Base-by-base conservation (phyloP, 148 eudicot species). In the Beta vulgaris region DNA sequence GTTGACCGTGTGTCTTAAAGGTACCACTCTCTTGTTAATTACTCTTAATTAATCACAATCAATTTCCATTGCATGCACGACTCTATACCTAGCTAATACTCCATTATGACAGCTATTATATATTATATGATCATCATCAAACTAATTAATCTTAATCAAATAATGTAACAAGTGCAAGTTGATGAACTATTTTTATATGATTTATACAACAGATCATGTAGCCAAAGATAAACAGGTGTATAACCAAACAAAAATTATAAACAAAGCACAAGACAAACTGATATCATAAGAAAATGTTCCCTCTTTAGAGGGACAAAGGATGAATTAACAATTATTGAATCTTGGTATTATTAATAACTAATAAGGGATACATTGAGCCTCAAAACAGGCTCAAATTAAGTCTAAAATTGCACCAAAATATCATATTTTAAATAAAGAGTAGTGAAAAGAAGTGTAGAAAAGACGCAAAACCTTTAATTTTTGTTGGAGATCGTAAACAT, bases 231-330 rank as follows among this genome's bases (percentile, higher is more conserved):
- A 44, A 65, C 66, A 64, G 28, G 34, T 65, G 76, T 64, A 61
- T 63, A 35, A 78, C 14, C 73, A 73, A 73, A 63, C 54, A 44
- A 79, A 64, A 79, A 13, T 7, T 0, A 66, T 67, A 67, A 73
- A 79, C 59, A 66, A 79, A 79, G 46, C 19, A 67, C 55, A 66
- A 79, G 73, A 73, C 80, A 78, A 65, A 77, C 72, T 73, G 81
- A 82, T 51, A 78, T 78, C 75, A 73, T 78, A 82, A 73, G 84
- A 73, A 73, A 78, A 68, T 82, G 84, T 82, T 64, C 74, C 78
- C 81, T 74, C 62, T 32, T 74, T 40, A 42, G 69, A 34, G 75
- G 73, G 72, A 74, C 81, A 77, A 68, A 32, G 32, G 31, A 18
- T 13, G 11, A 29, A 39, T 67, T 37, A 28, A 9, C 28, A 36